Evolutionary conservation across 441 rosid genomes (phyloP).

Genomic region (Syzygium syzygioides): DNA sequence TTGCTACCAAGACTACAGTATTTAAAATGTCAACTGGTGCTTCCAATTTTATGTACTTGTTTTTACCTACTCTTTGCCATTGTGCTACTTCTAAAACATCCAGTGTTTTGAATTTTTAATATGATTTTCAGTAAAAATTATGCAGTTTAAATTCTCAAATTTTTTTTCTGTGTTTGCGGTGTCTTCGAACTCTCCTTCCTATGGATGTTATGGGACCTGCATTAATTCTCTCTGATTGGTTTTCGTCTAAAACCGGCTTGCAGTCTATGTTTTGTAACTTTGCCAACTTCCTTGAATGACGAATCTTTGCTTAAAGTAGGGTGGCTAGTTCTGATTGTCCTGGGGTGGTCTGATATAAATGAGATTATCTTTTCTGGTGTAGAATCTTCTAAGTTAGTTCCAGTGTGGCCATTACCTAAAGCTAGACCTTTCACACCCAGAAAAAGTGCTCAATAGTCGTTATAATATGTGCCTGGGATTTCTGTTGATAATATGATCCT

Average conservation of each 20-base stretch:
- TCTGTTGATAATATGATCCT: background rate
- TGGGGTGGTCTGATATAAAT: background rate
- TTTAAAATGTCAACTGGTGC: slow-evolving; percentile 6
- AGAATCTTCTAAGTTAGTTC: background rate
- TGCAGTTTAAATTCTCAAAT: background rate
- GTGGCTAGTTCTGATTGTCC: background rate
- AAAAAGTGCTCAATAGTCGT: background rate
- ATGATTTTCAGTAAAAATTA: background rate
- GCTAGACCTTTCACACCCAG: background rate
- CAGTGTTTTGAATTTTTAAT: background rate
- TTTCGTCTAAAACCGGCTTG: background rate
- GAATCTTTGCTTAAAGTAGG: background rate
- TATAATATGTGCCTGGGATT: background rate
- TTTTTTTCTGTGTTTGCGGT: background rate
- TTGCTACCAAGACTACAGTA: slow-evolving; percentile 4
- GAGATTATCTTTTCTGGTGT: background rate
- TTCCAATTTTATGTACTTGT: background rate
- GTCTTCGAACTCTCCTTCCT: background rate
- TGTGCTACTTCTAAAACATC: background rate
- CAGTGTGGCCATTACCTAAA: background rate
- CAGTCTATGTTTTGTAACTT: background rate
- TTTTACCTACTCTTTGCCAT: background rate
- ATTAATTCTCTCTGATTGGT: background rate
- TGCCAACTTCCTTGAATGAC: background rate
- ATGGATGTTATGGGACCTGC: background rate